Evolutionary conservation across 768 basidiomycete genomes (phyloP).

Genomic region (Sistotremastrum suecicum): DNA sequence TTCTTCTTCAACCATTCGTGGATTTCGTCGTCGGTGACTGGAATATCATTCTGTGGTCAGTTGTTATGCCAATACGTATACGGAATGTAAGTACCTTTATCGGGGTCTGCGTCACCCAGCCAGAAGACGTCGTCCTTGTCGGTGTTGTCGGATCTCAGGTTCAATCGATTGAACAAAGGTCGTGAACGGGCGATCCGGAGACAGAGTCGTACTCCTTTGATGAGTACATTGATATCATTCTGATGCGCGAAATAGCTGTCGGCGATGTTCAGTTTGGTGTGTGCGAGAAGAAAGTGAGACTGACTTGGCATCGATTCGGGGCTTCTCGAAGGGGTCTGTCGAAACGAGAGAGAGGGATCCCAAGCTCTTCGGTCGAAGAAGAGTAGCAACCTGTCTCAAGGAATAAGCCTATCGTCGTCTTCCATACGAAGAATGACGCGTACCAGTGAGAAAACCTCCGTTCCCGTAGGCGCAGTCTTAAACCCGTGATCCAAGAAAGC

Average conservation of each 20-base stretch:
- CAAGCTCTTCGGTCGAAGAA: background rate
- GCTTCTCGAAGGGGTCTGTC: background rate
- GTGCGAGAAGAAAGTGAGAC: too few relatives aligned
- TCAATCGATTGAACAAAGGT: conserved; percentile 4
- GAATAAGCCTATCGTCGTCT: background rate
- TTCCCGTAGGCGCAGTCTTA: background rate
- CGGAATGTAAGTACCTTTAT: background rate
- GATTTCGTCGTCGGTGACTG: background rate
- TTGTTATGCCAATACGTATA: background rate
- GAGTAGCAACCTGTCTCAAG: background rate
- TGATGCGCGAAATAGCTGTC: conserved; percentile 6
- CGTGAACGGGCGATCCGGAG: conserved; percentile 3
- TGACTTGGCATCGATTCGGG: too few relatives aligned
- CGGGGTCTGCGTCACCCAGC: conserved; percentile 4
- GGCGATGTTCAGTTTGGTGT: conserved; percentile 6
- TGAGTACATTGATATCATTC: conserved; percentile 6
- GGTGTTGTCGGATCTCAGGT: conserved; percentile 2
- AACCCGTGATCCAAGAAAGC: background rate
- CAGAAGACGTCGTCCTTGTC: conserved; percentile 6
- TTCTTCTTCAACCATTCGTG: background rate
- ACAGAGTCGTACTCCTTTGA: conserved; percentile 6
- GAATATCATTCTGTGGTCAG: background rate
- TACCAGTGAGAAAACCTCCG: background rate
- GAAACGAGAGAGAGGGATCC: background rate
- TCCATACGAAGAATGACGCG: background rate